These are phyloP conservation scores for Porphyridium purpureum DNA, from an alignment of 23 red algal genomes.

Conservation along the genomic window DNA sequence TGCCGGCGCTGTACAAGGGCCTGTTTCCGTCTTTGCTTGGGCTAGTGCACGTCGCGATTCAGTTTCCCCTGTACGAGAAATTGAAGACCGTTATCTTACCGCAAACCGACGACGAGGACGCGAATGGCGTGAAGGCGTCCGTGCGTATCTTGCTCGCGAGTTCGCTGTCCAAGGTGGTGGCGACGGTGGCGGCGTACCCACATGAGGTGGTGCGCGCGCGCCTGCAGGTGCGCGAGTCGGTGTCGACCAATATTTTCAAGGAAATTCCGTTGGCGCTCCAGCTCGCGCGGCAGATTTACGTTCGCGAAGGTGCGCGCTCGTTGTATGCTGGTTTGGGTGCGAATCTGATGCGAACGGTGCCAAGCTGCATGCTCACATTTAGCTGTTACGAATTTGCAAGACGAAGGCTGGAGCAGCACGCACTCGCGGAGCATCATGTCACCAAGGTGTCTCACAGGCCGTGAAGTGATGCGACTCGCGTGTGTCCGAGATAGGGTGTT, in stretches of 20 bases:
- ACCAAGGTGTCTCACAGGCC: too few species aligned
- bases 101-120: conserved; percentile 16
- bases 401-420: too few species aligned
- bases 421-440: too few species aligned
- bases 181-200: conserved; percentile 65
- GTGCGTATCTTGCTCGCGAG: conserved; percentile 52
- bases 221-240: conserved; percentile 45
- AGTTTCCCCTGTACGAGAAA: conserved; percentile 88
- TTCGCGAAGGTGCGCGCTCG: conserved; percentile 27
- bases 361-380: conserved; percentile 77
- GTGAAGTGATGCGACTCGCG: too few species aligned
- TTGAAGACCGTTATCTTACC: conserved; percentile 22
- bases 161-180: conserved; percentile 61
- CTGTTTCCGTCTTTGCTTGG: conserved; percentile 69
- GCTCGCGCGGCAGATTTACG: conserved; percentile 6
- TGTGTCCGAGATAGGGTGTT: too few species aligned
- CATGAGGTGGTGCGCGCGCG: conserved; percentile 73
- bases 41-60: conserved; percentile 68
- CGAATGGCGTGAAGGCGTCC: too few species aligned
- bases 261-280: conserved; percentile 9
- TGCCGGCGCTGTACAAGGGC: conserved; percentile 65
- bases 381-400: conserved; percentile 64
- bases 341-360: conserved; percentile 77
- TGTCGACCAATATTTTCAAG: conserved; percentile 1
- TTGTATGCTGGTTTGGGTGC: conserved; percentile 71